phyloP scores from a whole-genome alignment of 208 protist species.

The Trypanosoma mega region DNA sequence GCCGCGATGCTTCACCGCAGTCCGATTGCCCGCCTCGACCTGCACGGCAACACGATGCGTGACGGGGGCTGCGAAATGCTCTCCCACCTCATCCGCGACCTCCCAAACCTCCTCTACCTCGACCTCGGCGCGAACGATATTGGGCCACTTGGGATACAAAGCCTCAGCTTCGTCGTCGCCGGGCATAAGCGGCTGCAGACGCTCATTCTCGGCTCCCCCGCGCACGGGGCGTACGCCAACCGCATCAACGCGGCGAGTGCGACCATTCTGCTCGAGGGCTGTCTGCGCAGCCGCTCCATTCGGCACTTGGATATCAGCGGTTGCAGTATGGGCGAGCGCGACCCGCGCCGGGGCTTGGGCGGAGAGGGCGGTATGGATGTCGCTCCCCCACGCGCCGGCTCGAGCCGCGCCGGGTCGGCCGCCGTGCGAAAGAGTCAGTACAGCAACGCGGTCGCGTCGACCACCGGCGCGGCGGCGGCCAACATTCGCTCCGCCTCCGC shows the following conservation, averaged over 20 bases:
- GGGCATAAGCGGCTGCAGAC: constrained; percentile 68
- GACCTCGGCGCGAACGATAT: constrained; percentile 88
- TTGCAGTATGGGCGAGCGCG: constrained; percentile 41
- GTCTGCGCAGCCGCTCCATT: constrained; percentile 66
- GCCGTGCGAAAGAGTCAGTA: background rate
- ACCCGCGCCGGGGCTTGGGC: background rate
- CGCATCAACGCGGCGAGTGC: constrained; percentile 54
- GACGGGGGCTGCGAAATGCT: constrained; percentile 82
- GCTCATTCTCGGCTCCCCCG: constrained; percentile 65
- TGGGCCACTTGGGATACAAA: constrained; percentile 47
- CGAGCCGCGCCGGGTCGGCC: background rate
- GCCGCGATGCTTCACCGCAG: constrained; percentile 63
- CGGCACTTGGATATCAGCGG: constrained; percentile 73
- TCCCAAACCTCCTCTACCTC: constrained; percentile 66
- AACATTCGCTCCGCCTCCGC: too few species aligned
- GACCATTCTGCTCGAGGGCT: constrained; percentile 71
- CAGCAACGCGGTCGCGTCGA: too few species aligned
- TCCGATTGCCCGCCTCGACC: constrained; percentile 64
- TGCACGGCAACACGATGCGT: constrained; percentile 85
- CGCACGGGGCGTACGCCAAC: constrained; percentile 76
- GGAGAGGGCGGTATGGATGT: background rate
- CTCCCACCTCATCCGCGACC: constrained; percentile 63
- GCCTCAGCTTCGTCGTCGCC: constrained; percentile 57
- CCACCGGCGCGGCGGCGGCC: too few species aligned
- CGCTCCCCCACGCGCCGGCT: background rate